Evolutionary conservation across 1,139 yeast genomes (phyloP), one percentile per base, ranked within the genome.

Genomic region (Blastobotrys petasosporus): DNA sequence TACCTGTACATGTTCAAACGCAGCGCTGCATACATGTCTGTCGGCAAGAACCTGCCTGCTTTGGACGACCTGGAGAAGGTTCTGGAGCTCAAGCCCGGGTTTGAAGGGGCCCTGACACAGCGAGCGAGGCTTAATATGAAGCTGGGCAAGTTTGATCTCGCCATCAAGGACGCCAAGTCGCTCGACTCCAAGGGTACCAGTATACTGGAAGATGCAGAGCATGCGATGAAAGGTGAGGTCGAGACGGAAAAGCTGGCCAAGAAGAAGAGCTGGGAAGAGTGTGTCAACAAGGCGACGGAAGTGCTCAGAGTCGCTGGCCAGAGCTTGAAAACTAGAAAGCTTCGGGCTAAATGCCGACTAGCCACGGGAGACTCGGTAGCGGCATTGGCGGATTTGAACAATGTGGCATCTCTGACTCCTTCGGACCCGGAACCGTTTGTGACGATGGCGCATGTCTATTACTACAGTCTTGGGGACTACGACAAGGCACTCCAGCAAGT

Each of bases 381-480:
- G 25, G 70, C 68, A 2, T 48, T 65, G 36, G 60, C 56, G 13
- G 72, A 67, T 48, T 49, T 68, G 44, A 53, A 59, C 15, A 57
- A 57, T 28, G 56, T 62, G 12, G 63, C 53, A 28, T 44, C 44
- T 17, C 53, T 52, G 31, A 51, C 52, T 32, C 59, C 55, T 6
- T 45, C 54, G 10, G 61, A 62, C 39, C 50, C 57, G 8, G 57
- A 51, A n/a, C 55, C 64, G 11, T 65, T 60, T 36, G 57, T 55
- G 29, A 49, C 48, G 23, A 51, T 60, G 37, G 66, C 84, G 1
- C 67, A 69, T 30, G 69, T 75, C 45, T 67, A 76, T 47, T 67
- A 76, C 41, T 79, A 69, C 57, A 74, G 77, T 9, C 71, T 76
- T 39, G 67, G 69, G 37, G 80, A 80, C 50, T 74, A 71, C 52